Base-by-base conservation (phyloP, 305 asterid genomes). In the Fraxinus dipetala region DNA sequence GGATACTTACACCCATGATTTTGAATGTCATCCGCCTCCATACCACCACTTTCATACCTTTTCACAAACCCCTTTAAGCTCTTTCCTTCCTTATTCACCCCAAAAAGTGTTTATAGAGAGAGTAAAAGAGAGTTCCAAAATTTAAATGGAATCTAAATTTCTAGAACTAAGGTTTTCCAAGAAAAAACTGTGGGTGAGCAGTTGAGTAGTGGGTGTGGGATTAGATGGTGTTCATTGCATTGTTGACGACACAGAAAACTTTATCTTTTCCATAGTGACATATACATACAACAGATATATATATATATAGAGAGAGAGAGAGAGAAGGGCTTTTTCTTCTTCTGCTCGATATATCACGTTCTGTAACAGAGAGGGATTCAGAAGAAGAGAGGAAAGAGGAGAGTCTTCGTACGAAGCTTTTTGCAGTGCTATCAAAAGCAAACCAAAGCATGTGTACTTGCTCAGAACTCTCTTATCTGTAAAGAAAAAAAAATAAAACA, bases 11-110 rank as follows among this genome's bases (percentile, higher is more conserved):
- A 65, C 75, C 75, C 75, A 14, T 69, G 22, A 69, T 13, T 69
- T 14, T 79, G 87, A 77, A 77, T 80, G 38, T 84, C 79, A 76
- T 80, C 82, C 14, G 73, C 76, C 80, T 82, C 85, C 85, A 82
- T 82, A 31, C 5, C 61, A 74, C 61, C 72, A 77, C 72, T 80
- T 72, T 80, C 84, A 84, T 70, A 40, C 81, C 86, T 67, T 75
- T 80, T 48, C 35, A 26, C 43, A 83, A 14, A 28, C 43, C 84
- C 84, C 72, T 67, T 67, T 38, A 35, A 54, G 65, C 80, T 40
- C 72, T 16, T 32, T 22, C 3, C 28, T 22, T 45, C 34, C 26
- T 35, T 56, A 32, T 72, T n/a, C 14, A 14, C 34, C 43, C 48
- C 16, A 22, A 38, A 65, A 34, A 61, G 31, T n/a, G 1, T 38